A percentile compares a stretch with the other conserved stretches of the same genome.
phyloP scores from a whole-genome alignment of 2,329 filamentous ascomycete species.

The Fusarium solani-melongenae region DNA sequence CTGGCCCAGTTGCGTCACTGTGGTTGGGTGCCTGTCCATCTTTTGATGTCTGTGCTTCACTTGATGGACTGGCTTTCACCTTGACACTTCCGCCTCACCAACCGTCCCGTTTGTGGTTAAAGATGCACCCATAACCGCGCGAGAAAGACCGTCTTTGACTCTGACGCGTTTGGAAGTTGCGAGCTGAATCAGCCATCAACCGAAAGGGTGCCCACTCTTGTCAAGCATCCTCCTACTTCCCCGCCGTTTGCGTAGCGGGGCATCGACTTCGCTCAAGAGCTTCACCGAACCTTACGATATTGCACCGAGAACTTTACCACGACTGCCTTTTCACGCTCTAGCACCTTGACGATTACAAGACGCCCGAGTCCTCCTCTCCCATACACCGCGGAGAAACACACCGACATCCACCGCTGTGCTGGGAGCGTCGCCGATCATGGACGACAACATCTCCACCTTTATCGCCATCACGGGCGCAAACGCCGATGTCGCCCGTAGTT shows the following conservation, averaged over 20 bases:
- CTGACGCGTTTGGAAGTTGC: neutral
- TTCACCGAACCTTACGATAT: constrained; percentile 33
- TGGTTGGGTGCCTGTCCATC: constrained; percentile 45
- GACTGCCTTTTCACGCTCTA: neutral
- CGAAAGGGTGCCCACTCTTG: neutral
- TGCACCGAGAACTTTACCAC: neutral
- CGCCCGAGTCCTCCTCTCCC: neutral
- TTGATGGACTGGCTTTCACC: constrained; percentile 12
- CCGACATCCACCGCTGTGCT: neutral
- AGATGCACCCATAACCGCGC: neutral
- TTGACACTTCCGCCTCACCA: constrained; percentile 26
- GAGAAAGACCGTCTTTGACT: constrained; percentile 1
- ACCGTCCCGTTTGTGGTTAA: neutral
- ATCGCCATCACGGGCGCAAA: constrained; percentile 82
- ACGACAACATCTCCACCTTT: constrained; percentile 81
- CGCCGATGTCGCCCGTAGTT: constrained; percentile 80
- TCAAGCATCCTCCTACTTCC: neutral
- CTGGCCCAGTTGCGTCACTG: constrained; percentile 47
- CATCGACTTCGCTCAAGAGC: constrained; percentile 24
- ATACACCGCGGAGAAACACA: neutral
- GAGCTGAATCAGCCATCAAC: neutral
- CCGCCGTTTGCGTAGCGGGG: constrained; percentile 34
- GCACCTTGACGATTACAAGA: neutral
- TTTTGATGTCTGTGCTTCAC: constrained; percentile 38
- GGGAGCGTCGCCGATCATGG: constrained; percentile 60